Percentiles rank a stretch among this genome's conserved stretches.
Conservation (phyloP, 2,329 filamentous ascomycete genomes). For the Knufia petricola region DNA sequence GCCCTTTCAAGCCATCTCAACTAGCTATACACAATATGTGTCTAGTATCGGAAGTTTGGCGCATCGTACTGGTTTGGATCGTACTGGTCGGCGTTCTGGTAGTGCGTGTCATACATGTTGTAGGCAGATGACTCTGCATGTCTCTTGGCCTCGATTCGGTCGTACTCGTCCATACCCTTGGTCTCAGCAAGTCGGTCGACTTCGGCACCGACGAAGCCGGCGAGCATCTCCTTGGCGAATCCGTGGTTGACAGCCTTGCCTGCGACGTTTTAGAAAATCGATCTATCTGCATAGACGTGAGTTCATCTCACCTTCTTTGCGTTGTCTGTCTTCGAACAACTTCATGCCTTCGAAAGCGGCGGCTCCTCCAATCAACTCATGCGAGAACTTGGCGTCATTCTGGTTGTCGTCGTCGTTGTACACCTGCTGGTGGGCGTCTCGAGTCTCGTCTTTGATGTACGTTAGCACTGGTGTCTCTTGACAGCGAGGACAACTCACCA, state of each 20-base stretch:
- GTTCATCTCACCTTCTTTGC: constrained; percentile 54
- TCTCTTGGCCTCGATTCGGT: constrained; percentile 48
- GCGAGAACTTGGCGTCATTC: constrained; percentile 54
- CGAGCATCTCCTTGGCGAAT: constrained; percentile 67
- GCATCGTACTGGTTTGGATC: constrained; percentile 37
- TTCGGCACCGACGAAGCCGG: constrained; percentile 61
- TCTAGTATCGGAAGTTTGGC: constrained; percentile 28
- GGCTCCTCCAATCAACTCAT: constrained; percentile 66
- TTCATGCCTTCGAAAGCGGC: constrained; percentile 74
- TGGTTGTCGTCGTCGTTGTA: constrained; percentile 46
- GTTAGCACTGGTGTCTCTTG: neutral
- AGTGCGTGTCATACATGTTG: constrained; percentile 53
- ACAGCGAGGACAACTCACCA: constrained; percentile 1
- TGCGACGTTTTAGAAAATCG: constrained; percentile 24
- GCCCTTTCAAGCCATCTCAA: neutral
- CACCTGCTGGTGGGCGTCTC: constrained; percentile 46
- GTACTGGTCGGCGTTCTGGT: constrained; percentile 44
- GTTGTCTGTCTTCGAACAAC: constrained; percentile 66
- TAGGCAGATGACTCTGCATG: constrained; percentile 50
- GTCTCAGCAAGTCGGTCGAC: constrained; percentile 65
- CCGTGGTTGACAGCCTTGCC: constrained; percentile 61
- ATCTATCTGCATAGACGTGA: too few species aligned
- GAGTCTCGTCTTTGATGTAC: constrained; percentile 37
- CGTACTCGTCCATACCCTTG: constrained; percentile 52
- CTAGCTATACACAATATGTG: neutral